Base-by-base conservation (phyloP, 2,329 filamentous ascomycete species). In the Epicoccum nigrum region DNA sequence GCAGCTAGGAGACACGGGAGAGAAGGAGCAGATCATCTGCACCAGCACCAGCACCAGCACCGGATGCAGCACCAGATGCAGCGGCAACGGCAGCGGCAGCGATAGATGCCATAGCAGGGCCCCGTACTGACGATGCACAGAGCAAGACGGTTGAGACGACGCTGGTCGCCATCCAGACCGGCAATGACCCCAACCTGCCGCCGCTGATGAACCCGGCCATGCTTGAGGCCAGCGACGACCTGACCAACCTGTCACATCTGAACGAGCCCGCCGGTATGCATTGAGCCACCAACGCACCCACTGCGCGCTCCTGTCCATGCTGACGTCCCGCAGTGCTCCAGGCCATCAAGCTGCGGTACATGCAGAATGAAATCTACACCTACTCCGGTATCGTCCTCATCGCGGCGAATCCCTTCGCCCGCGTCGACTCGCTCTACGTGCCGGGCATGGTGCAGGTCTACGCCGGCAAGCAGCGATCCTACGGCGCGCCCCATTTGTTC, bases 371-470 rank as follows among this genome's bases (percentile, higher is more conserved):
- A 76, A 99, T 99, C 69, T 99, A 99, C 81, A 99, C 94, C 70
- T 99, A 99, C 80, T 96, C 91, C 73, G 94, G 94, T 72, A 97
- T 99, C 70, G 94, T 99, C 60, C 83, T 99, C 64, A 99, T 99
- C 79, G 94, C 94, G 58, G 96, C 94, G 58, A 99, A 99, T 77
- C 94, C 94, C 17, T 99, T 99, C 70, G 94, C 95, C 45, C 85
- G 94, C 60, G 92, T 99, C 62, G 94, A 99, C 74, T 99, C 94
- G 33, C 86, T 99, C 69, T 99, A 99, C 76, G 94, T 99, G 9
- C 92, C 93, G 15, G 94, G 94, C 61, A 99, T 99, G 93, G 92
- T 99, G n/a, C 94, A 99, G 75, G 92, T 97, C 31, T 99, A 99
- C 77, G 92, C 94, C 49, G 94, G 94, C 70, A 97, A 93, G 77